Evolutionary conservation across 441 rosid genomes (phyloP).

Genomic region (Breynia disticha): DNA sequence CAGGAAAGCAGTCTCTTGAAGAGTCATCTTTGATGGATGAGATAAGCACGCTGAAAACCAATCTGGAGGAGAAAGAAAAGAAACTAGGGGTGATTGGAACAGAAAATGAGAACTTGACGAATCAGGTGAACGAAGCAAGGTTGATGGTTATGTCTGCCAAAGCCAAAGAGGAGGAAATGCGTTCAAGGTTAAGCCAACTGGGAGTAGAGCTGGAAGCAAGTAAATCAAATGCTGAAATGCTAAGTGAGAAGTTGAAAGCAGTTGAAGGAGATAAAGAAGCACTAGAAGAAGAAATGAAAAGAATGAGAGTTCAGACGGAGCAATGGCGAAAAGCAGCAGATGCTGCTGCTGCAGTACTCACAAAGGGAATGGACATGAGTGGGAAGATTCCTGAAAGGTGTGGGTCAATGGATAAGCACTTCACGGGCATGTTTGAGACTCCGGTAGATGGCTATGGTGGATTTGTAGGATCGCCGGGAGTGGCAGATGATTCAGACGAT

Average conservation of each 20-base stretch:
- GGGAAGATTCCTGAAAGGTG: constrained; percentile 51
- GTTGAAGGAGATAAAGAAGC: constrained; percentile 49
- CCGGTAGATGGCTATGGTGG: constrained; percentile 31
- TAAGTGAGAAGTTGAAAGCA: constrained; percentile 49
- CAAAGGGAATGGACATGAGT: constrained; percentile 52
- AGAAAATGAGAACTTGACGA: constrained; percentile 53
- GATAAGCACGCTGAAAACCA: constrained; percentile 40
- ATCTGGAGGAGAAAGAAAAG: constrained; percentile 55
- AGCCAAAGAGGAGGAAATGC: constrained; percentile 43
- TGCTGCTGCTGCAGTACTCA: constrained; percentile 85
- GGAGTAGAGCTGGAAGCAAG: constrained; percentile 57
- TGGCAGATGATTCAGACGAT: constrained; percentile 50
- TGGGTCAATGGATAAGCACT: constrained; percentile 71
- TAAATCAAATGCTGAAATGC: constrained; percentile 28
- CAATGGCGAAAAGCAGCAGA: constrained; percentile 96
- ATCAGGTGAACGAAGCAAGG: constrained; percentile 38
- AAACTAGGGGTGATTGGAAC: constrained; percentile 31
- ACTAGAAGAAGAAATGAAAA: constrained; percentile 77
- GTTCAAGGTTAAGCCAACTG: constrained; percentile 30
- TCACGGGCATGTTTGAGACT: constrained; percentile 43
- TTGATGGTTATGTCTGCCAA: constrained; percentile 26
- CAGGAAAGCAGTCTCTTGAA: constrained; percentile 20
- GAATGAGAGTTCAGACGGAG: constrained; percentile 77
- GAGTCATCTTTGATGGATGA: constrained; percentile 38
- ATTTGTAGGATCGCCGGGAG: constrained; percentile 53